Evolutionary conservation across 2,329 filamentous ascomycete genomes (phyloP), one percentile per base, ranked within the genome.

Genomic region (Lachnellula hyalina): DNA sequence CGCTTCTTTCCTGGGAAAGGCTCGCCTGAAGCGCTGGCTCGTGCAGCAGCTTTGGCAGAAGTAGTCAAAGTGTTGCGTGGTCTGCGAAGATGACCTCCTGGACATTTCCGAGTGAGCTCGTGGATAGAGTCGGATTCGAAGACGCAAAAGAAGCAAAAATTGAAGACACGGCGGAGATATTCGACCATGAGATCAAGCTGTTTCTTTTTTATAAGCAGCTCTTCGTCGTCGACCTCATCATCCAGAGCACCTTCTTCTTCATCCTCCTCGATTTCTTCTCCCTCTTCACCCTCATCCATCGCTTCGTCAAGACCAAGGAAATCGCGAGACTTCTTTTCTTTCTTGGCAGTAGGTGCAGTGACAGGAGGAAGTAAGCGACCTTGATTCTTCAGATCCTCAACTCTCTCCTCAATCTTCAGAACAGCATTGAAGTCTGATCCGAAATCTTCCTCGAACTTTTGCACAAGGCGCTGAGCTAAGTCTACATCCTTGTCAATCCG

Each of bases 91-190:
- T 99, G 94, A n/a, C 94, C 94, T 42, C 94, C 94, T 25, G 94
- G 91, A 65, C 94, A 99, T 74, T 99, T 97, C 56, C 94, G 85
- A 41, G 90, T 92, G 62, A 99, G 78, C 73, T 99, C 94, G 67
- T 99, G 94, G 21, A 97, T 86, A 0, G 93, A 97, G 71, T 99
- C 94, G 68, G 91, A 94, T 73, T 99, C 94, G 64, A 99, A 97
- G 5, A 99, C 95, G 71, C 94, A 99, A 77, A 97, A 99, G 78
- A 99, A 96, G 76, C 94, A 99, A 75, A 99, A 97, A 74, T 94
- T 96, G 79, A 95, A 96, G 51, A 99, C 94, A 15, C 94, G 86
- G 51, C 94, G 90, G 56, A 99, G 80, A 70, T 99, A 99, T 74
- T 99, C 94, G 51, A 97, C 94, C 71, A 96, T 80, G 36, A 99